Base-by-base conservation (phyloP, 306 rosid species). In the Carpinus fangiana region DNA sequence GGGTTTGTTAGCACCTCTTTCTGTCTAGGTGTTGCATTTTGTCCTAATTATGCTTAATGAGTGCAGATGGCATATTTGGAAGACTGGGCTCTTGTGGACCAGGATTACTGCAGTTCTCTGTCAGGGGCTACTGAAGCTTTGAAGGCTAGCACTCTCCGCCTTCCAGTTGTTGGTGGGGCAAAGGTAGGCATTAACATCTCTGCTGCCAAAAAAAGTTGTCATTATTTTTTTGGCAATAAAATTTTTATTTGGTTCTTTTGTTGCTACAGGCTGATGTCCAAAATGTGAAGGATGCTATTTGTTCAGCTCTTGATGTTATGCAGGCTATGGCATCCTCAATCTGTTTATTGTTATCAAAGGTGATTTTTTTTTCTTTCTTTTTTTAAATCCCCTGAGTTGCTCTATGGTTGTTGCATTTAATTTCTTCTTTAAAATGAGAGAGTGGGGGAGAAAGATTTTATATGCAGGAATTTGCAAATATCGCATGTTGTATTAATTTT, bases 131-230 rank as follows among this genome's bases (percentile, higher is more conserved):
- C 76, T 55, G 97, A 96, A 84, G 96, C 98, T 46, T 78, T 96
- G 81, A 88, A 68, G 85, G 98, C 96, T 78, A 91, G 99, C 88
- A 91, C 97, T 76, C 98, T 96, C 77, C 99, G 98, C 70, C 96
- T 96, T 82, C 99, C 98, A 13, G 90, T 93, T 76, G 93, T 86
- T 79, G 87, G 87, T 74, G 94, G 98, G 75, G 97, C 98, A 72
- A 93, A 89, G 97, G 99, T 90, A 41, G 41, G 52, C 72, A 18
- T 11, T 38, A 41, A 8, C 48, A 67, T 41, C 48, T 67, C 51
- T 5, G 23, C 16, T 41, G 48, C 72, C 72, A 23, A 67, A 67
- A 67, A 67, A 31, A 41, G 18, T 17, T 26, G 72, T 8, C 18
- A 16, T 67, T 18, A 18, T 26, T 67, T 0, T n/a, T 23, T 31